phyloP scores from a whole-genome alignment of 2,329 filamentous ascomycete genomes.

The Blastomyces parvus region DNA sequence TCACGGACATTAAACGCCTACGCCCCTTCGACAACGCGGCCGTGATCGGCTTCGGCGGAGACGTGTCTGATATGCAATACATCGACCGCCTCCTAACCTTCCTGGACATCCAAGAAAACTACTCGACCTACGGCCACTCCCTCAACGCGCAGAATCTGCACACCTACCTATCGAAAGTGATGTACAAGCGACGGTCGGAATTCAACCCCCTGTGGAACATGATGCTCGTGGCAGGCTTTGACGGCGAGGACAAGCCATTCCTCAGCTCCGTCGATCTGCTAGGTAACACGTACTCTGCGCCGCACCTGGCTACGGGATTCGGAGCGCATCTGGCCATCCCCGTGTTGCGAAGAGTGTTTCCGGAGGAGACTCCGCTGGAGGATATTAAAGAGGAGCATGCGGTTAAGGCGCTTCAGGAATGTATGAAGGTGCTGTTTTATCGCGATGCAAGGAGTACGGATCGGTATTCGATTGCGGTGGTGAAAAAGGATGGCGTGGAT shows the following conservation, averaged over 20 bases:
- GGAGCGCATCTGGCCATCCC: constrained; percentile 88
- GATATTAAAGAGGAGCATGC: constrained; percentile 68
- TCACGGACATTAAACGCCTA: constrained; percentile 92
- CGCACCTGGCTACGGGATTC: constrained; percentile 86
- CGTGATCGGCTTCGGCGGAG: constrained; percentile 87
- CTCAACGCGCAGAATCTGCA: constrained; percentile 91
- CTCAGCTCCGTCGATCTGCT: constrained; percentile 84
- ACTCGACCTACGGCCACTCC: constrained; percentile 47
- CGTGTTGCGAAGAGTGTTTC: constrained; percentile 72
- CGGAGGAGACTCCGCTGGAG: constrained; percentile 69
- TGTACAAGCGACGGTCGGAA: constrained; percentile 89
- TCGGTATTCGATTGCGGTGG: constrained; percentile 79
- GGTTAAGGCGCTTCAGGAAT: constrained; percentile 72
- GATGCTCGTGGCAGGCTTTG: constrained; percentile 80
- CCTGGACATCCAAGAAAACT: constrained; percentile 81
- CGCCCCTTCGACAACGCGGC: constrained; percentile 75
- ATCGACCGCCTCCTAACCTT: constrained; percentile 81
- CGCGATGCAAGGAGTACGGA: constrained; percentile 88
- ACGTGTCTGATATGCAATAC: constrained; percentile 99
- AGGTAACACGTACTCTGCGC: constrained; percentile 81
- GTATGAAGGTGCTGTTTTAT: constrained; percentile 98
- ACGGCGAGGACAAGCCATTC: constrained; percentile 72
- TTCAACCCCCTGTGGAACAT: constrained; percentile 98
- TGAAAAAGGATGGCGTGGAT: constrained; percentile 82
- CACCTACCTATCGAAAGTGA: constrained; percentile 89